Base-by-base conservation (phyloP, 306 rosid genomes). In the Oxytropis ochrocephala region DNA sequence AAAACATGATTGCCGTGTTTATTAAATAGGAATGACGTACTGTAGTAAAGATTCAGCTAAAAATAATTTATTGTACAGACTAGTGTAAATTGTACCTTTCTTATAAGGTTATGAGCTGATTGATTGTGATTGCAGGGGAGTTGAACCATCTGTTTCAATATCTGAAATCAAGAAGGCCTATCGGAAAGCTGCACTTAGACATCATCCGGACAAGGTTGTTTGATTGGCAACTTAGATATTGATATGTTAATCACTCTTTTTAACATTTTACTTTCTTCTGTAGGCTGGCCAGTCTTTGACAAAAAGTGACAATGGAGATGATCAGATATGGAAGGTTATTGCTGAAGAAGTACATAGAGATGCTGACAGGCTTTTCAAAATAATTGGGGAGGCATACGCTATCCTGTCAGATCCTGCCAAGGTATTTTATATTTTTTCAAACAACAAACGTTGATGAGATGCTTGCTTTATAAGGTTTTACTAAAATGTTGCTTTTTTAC, bases 151-250 rank as follows among this genome's bases (percentile, higher is more conserved):
- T 72, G 87, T 82, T 72, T 85, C 97, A 17, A 69, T 84, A 69
- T 84, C 95, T 76, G 98, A 90, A 70, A 90, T 94, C 79, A 94
- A 87, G 84, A 94, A 88, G 87, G 98, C 98, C 32, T 94, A 94
- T 78, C 88, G 97, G 69, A 94, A 90, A 89, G 98, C 98, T 81
- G 98, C 98, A 72, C 98, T 94, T 50, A 85, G 89, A 74, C 91
- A 94, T 79, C 98, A 94, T 83, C 97, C 98, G 10, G 98, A 94
- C 84, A 94, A 94, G 96, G 97, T 94, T 69, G 47, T 66, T 73
- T 65, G 30, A 51, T 72, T 69, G 24, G 29, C 3, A 75, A 11
- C 12, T 54, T 50, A 39, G 36, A 48, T 39, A 14, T 8, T 46
- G 36, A 44, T 72, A 66, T 64, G 17, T 55, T 54, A 24, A 27